Conservation (phyloP, 2,329 filamentous ascomycete species). For the Venturia aucupariae region DNA sequence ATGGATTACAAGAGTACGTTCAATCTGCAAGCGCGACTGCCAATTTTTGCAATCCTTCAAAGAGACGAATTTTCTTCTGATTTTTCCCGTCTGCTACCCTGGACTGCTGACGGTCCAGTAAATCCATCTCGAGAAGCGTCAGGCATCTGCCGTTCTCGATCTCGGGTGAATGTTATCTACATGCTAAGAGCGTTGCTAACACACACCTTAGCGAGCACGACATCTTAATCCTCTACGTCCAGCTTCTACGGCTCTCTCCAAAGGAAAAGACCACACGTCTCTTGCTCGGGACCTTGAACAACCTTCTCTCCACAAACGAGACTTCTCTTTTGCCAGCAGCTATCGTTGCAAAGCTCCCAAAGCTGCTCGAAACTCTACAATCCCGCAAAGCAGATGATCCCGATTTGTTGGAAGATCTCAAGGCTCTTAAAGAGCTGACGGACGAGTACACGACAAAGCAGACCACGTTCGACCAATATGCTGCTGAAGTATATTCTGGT, state of each 20-base stretch:
- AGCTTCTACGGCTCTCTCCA: conserved; percentile 80
- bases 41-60: no score
- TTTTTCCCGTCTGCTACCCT: no score
- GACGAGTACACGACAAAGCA: conserved; percentile 73
- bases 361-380: conserved; percentile 49
- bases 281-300: conserved; percentile 79
- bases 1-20: conserved; percentile 74
- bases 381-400: conserved; percentile 42
- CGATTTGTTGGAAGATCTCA: conserved; percentile 43
- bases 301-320: conserved; percentile 68
- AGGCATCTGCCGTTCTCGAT: neutral
- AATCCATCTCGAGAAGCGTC: no score
- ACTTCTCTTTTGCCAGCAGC: conserved; percentile 67
- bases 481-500: conserved; percentile 74
- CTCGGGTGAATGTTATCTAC: neutral
- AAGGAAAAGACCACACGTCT: conserved; percentile 97
- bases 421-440: conserved; percentile 50
- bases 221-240: conserved; percentile 82
- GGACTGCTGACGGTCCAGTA: no score
- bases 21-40: conserved; percentile 17
- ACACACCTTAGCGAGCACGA: conserved; percentile 66
- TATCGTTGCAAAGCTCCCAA: conserved; percentile 71
- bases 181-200: neutral
- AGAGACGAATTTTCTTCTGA: no score
- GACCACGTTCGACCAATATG: conserved; percentile 59